A percentile compares a stretch with the other conserved stretches of the same genome.
These are phyloP conservation scores for Boletus eberwhitei DNA, from an alignment of 768 basidiomycete species.

Conservation along the genomic window DNA sequence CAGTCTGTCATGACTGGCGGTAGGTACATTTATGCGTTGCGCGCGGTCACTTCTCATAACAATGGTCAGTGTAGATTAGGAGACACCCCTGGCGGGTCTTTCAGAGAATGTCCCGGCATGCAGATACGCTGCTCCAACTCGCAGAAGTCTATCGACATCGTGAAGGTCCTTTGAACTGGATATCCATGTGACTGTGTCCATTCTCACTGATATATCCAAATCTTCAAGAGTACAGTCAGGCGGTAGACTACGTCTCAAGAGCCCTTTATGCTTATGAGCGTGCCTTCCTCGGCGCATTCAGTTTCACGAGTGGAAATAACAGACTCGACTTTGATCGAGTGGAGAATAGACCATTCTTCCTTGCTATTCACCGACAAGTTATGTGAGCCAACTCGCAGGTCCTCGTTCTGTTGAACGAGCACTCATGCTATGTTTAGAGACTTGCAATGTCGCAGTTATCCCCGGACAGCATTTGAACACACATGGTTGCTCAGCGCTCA, in stretches of 20 bases:
- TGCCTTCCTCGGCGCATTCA: conserved; percentile 83
- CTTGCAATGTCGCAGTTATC: conserved; percentile 83
- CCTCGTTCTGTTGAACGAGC: not conserved
- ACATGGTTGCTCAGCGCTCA: conserved; percentile 77
- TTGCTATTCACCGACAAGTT: conserved; percentile 81
- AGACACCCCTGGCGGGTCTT: conserved; percentile 78
- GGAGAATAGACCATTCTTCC: conserved; percentile 91
- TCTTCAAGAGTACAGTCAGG: conserved; percentile 68
- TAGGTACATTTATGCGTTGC: conserved; percentile 33
- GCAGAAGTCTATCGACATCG: conserved; percentile 53
- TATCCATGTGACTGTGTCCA: not conserved
- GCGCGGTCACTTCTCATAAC: not conserved
- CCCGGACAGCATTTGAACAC: conserved; percentile 89
- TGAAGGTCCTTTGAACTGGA: conserved; percentile 57
- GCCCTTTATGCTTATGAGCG: conserved; percentile 92
- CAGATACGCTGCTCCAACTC: conserved; percentile 63
- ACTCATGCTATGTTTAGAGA: conserved; percentile 47
- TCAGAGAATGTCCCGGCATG: conserved; percentile 81
- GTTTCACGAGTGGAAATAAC: conserved; percentile 74
- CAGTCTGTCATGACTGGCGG: conserved; percentile 79
- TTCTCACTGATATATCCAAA: not conserved
- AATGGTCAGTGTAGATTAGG: conserved; percentile 53
- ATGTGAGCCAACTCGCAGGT: conserved; percentile 47
- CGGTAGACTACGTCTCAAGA: conserved; percentile 87
- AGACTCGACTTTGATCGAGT: conserved; percentile 87